Evolutionary conservation across 2,329 filamentous ascomycete genomes (phyloP).

Genomic region (Alternaria sp.): DNA sequence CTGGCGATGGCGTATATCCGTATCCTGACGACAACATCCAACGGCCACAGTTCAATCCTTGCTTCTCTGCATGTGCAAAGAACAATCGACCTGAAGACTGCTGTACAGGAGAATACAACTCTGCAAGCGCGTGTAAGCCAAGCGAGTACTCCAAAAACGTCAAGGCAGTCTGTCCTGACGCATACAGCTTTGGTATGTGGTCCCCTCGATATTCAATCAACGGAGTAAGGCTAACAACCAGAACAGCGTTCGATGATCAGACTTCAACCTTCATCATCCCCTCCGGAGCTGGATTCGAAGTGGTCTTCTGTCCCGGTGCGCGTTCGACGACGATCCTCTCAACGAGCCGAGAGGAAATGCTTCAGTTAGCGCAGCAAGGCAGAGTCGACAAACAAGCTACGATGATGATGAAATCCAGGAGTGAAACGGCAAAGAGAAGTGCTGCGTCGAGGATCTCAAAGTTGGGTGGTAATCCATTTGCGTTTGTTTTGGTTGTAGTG

Average conservation of each 20-base stretch:
- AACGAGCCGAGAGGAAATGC: conserved; percentile 47
- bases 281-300: conserved; percentile 76
- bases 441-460: conserved; percentile 12
- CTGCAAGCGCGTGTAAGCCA: conserved; percentile 69
- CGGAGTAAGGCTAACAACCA: conserved; percentile 1
- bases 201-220: background rate
- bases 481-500: conserved; percentile 15
- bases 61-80: conserved; percentile 77
- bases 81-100: conserved; percentile 74
- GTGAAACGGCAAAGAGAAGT: conserved; percentile 29
- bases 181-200: conserved; percentile 77
- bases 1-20: conserved; percentile 78
- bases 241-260: conserved; percentile 64
- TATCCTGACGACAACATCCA: conserved; percentile 79
- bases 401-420: conserved; percentile 25
- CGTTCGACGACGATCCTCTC: conserved; percentile 60
- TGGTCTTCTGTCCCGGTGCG: conserved; percentile 76
- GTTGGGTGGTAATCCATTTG: conserved; percentile 15
- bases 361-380: conserved; percentile 43
- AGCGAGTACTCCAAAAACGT: conserved; percentile 73
- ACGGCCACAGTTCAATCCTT: conserved; percentile 77
- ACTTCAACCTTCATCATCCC: conserved; percentile 66
- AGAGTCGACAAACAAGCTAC: conserved; percentile 39
- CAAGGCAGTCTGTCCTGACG: conserved; percentile 82
- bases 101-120: conserved; percentile 74